A percentile compares a stretch with the other conserved stretches of the same genome.
These are phyloP conservation scores for Aleurites moluccanus DNA, from an alignment of 441 rosid species.

Conservation along the genomic window DNA sequence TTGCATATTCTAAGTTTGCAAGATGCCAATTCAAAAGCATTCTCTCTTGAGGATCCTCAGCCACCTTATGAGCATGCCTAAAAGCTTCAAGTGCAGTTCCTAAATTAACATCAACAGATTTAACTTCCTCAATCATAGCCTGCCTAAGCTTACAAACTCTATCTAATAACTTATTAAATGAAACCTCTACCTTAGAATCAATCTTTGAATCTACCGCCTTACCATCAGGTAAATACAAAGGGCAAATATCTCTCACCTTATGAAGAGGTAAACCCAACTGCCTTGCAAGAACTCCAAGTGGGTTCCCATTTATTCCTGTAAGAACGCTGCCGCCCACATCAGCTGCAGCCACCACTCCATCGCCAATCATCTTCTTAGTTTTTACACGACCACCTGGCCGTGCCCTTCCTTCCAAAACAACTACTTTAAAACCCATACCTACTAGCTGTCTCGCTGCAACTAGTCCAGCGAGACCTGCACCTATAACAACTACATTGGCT, in stretches of 20 bases:
- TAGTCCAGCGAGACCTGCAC: constrained; percentile 82
- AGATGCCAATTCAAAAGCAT: constrained; percentile 94
- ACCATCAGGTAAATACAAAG: constrained; percentile 79
- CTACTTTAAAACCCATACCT: constrained; percentile 81
- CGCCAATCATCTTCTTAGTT: constrained; percentile 72
- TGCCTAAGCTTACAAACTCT: constrained; percentile 93
- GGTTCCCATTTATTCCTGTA: constrained; percentile 89
- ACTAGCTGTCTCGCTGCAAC: constrained; percentile 80
- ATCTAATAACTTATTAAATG: constrained; percentile 79
- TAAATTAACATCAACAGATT: constrained; percentile 71
- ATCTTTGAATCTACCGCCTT: constrained; percentile 64
- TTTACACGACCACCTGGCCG: constrained; percentile 87
- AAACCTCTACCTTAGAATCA: constrained; percentile 76
- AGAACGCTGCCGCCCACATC: constrained; percentile 90
- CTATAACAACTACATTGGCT: constrained; percentile 71
- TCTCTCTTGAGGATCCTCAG: constrained; percentile 68
- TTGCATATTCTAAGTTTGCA: constrained; percentile 87
- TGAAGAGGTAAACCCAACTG: constrained; percentile 88
- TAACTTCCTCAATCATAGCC: constrained; percentile 84
- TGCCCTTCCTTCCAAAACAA: constrained; percentile 78
- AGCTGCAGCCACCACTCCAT: constrained; percentile 69
- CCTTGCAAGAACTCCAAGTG: constrained; percentile 84
- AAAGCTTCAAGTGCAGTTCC: constrained; percentile 88
- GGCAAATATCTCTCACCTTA: constrained; percentile 90
- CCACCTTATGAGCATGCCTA: constrained; percentile 71